Evolutionary conservation across 352 stramenopile species (phyloP).

Genomic region (Peronospora destructor): DNA sequence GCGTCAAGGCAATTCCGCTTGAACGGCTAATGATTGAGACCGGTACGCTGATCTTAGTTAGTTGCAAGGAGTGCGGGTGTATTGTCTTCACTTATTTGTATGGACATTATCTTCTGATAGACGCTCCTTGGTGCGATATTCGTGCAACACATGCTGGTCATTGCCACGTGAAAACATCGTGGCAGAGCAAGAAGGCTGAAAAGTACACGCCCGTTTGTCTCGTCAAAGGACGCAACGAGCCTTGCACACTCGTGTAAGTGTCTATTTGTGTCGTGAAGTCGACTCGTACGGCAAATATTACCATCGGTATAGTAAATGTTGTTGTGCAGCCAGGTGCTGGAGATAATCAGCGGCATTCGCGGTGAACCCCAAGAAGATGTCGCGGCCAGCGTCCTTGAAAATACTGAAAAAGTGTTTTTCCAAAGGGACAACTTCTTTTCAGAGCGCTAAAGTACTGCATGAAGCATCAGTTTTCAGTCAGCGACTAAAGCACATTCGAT

Average conservation of each 20-base stretch:
- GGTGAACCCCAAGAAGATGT: slow-evolving; percentile 44
- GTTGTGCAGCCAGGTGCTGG: slow-evolving; percentile 65
- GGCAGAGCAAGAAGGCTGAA: slow-evolving; percentile 89
- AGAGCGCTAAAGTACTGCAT: neutral
- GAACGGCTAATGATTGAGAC: slow-evolving; percentile 93
- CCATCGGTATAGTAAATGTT: neutral
- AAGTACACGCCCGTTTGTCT: slow-evolving; percentile 82
- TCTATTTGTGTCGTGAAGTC: neutral
- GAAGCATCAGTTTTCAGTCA: too few relatives aligned
- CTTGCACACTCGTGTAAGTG: slow-evolving; percentile 92
- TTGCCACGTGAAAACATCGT: slow-evolving; percentile 83
- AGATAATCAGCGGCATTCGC: slow-evolving; percentile 67
- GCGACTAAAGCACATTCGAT: too few relatives aligned
- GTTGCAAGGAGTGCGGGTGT: neutral
- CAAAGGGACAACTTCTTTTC: slow-evolving; percentile 2
- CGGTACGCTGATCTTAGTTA: slow-evolving; percentile 24
- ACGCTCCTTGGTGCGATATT: slow-evolving; percentile 96
- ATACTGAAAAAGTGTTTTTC: slow-evolving; percentile 71
- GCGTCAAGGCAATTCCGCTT: slow-evolving; percentile 87
- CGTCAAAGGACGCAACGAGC: slow-evolving; percentile 95
- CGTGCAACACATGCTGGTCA: slow-evolving; percentile 89
- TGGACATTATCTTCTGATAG: slow-evolving; percentile 44
- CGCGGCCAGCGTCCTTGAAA: slow-evolving; percentile 41
- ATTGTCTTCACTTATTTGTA: neutral
- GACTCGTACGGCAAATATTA: neutral